phyloP scores from a whole-genome alignment of 169 alveolate genomes.

The Eimeria praecox region DNA sequence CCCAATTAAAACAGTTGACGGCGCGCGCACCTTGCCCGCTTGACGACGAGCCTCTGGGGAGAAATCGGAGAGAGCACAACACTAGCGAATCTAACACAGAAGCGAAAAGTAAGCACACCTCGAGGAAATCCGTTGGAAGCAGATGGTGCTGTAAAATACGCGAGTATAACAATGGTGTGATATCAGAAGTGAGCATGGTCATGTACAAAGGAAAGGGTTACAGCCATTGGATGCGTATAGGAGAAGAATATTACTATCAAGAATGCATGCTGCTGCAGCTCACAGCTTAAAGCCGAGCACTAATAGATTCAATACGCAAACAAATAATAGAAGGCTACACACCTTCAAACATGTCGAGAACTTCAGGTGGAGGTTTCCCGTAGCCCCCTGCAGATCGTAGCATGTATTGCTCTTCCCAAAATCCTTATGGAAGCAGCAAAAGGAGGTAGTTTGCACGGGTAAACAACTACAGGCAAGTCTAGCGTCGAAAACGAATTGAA shows the following conservation, averaged over 20 bases:
- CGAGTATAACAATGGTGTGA: neutral
- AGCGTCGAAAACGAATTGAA: neutral
- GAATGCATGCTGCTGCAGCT: neutral
- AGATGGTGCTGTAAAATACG: neutral
- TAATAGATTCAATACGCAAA: neutral
- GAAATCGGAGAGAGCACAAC: neutral
- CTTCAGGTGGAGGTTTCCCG: conserved; percentile 49
- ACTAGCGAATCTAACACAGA: neutral
- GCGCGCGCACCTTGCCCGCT: conserved; percentile 35
- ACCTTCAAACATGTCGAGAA: conserved; percentile 16
- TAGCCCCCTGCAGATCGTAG: conserved; percentile 32
- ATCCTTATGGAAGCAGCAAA: neutral
- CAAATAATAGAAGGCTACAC: neutral
- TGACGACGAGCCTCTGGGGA: conserved; percentile 24
- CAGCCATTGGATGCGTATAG: neutral
- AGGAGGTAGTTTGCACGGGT: neutral
- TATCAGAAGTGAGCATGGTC: neutral
- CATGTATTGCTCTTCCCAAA: neutral
- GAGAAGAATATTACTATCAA: neutral
- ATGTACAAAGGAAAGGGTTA: neutral
- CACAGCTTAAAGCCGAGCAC: neutral
- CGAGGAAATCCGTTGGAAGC: neutral
- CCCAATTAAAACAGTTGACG: neutral
- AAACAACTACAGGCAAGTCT: neutral
- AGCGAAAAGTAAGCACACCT: neutral